These are phyloP conservation scores for Thecaphora thlaspeos DNA, from an alignment of 1,284 basidiomycete genomes.

Conservation along the genomic window DNA sequence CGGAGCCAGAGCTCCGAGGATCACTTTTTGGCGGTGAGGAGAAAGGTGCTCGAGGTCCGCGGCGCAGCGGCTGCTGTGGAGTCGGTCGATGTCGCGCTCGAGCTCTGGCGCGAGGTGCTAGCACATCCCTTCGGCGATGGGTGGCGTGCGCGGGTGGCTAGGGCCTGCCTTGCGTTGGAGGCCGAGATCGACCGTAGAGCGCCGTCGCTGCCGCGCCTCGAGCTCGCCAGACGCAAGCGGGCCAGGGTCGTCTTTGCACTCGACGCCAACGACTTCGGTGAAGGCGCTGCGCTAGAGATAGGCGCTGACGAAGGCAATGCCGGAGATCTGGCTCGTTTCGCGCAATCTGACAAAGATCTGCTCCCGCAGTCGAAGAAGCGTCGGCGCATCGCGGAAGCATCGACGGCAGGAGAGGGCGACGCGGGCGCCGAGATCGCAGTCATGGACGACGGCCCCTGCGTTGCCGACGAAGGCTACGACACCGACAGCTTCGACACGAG, in stretches of 20 bases:
- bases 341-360: too few species aligned
- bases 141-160: not conserved
- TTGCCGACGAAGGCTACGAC: too few species aligned
- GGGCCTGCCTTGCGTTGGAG: not conserved
- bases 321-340: too few species aligned
- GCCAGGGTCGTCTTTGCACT: not conserved
- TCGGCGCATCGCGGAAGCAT: not conserved
- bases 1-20: not conserved
- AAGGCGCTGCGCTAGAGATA: too few species aligned
- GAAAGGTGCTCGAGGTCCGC: too few species aligned
- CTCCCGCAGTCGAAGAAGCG: not conserved
- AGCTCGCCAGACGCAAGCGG: not conserved
- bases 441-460: too few species aligned
- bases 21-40: not conserved
- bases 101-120: not conserved
- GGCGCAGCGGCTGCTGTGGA: not conserved
- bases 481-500: too few species aligned
- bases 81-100: not conserved
- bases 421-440: too few species aligned
- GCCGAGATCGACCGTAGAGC: not conserved
- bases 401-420: too few species aligned
- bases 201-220: too few species aligned
- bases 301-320: too few species aligned
- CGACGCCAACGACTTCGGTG: too few species aligned
- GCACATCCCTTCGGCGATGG: not conserved